phyloP scores from a whole-genome alignment of 208 protist genomes.

The Leishmania turanica region DNA sequence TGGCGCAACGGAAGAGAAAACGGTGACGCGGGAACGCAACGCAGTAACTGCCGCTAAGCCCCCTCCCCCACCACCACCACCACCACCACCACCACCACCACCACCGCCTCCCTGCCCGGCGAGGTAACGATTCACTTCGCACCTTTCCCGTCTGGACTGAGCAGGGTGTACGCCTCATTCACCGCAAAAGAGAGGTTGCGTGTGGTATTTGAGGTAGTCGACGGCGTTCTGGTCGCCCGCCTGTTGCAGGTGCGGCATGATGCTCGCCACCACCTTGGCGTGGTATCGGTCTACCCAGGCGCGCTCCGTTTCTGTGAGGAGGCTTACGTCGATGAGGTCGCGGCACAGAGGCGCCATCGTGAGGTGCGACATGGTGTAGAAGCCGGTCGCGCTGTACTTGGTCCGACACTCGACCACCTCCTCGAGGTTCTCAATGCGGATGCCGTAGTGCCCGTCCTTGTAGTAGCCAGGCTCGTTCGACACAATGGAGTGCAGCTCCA shows the following conservation, averaged over 20 bases:
- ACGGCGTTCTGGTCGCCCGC: conserved; percentile 54
- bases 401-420: conserved; percentile 72
- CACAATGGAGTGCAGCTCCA: conserved; percentile 72
- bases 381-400: conserved; percentile 57
- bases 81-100: background rate
- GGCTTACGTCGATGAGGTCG: conserved; percentile 83
- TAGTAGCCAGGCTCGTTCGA: conserved; percentile 98
- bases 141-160: background rate
- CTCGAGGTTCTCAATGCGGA: conserved; percentile 98
- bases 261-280: conserved; percentile 38
- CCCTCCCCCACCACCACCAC: too few relatives aligned
- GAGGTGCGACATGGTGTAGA: conserved; percentile 79
- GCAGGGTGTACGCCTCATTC: background rate
- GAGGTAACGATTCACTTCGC: background rate
- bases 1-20: background rate
- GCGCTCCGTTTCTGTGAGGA: conserved; percentile 75
- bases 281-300: conserved; percentile 86
- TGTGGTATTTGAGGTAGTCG: conserved; percentile 78
- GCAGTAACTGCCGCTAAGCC: background rate
- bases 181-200: conserved; percentile 39
- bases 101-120: background rate
- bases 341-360: conserved; percentile 91
- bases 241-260: conserved; percentile 52
- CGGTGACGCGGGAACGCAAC: too few relatives aligned
- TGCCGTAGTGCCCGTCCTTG: conserved; percentile 96